Evolutionary conservation across 345 rosid species (phyloP), one percentile per base, ranked within the genome.

Genomic region (Linum usitatissimum): DNA sequence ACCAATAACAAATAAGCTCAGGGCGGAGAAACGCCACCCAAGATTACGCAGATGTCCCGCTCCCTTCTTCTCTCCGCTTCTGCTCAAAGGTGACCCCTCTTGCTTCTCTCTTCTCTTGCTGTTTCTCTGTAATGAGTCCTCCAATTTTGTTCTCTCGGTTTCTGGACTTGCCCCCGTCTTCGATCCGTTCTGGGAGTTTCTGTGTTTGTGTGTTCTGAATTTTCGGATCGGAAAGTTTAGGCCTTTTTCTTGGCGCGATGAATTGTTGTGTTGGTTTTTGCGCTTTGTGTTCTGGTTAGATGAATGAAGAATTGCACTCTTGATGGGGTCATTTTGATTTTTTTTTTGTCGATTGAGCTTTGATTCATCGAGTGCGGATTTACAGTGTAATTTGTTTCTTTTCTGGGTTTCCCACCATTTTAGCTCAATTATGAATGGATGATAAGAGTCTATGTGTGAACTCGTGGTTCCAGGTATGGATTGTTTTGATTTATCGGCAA

Each of bases 401-500:
- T 34, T 34, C 38, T 34, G 38, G 38, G 1, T 34, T 34, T 23
- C 28, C 28, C 2, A 23, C 28, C 38, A 7, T 7, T 34, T 34
- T 45, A 13, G 51, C 15, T 45, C 51, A 45, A 45, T 45, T 45
- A 45, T 45, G 51, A 9, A 12, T 9, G 51, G 17, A 45, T 45
- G 48, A 40, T 40, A 34, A 34, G 1, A 34, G 15, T 45, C 51
- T 45, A 13, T 45, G 15, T 34, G 38, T 34, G 51, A 45, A 45
- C 13, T 45, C 51, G 4, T 45, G 14, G 51, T 45, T 10, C 14
- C 59, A 70, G 73, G 68, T 60, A 64, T 70, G 73, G 73, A 70
- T 63, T 64, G 45, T 59, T 58, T 59, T 70, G 60, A 58, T 10
- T 18, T 40, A 55, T 60, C 55, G 59, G 65, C 54, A 59, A 38